These are phyloP conservation scores for Pleurotus citrinopileatus DNA, from an alignment of 768 basidiomycete species.

Conservation along the genomic window DNA sequence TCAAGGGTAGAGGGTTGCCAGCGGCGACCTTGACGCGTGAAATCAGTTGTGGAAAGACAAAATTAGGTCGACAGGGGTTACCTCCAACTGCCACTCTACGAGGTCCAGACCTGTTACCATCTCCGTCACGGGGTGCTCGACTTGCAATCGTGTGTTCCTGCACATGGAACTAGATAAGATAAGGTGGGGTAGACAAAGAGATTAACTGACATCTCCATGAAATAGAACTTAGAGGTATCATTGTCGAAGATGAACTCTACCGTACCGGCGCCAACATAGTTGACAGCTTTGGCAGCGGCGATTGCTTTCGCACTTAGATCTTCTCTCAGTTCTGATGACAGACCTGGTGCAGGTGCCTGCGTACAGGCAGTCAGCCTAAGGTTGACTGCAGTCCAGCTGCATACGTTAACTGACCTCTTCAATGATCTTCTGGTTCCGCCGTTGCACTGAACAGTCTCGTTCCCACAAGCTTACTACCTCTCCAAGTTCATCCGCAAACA, in stretches of 20 bases:
- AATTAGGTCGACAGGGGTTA: conserved; percentile 19
- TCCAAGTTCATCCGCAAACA: conserved; percentile 85
- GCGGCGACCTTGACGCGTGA: conserved; percentile 67
- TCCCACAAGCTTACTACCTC: conserved; percentile 93
- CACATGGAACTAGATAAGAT: background rate
- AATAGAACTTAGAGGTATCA: conserved; percentile 82
- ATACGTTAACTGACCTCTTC: conserved; percentile 57
- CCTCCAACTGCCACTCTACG: conserved; percentile 94
- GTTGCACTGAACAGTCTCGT: conserved; percentile 88
- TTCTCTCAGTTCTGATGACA: conserved; percentile 73
- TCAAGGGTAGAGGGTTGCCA: conserved; percentile 80
- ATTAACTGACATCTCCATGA: conserved; percentile 85
- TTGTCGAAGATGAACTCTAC: conserved; percentile 99
- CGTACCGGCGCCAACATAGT: conserved; percentile 89
- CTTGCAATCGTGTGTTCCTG: conserved; percentile 85
- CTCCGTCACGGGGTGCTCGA: conserved; percentile 92
- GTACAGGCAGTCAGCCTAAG: background rate
- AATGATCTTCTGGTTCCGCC: conserved; percentile 94
- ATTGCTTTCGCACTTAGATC: conserved; percentile 86
- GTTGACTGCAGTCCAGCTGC: background rate
- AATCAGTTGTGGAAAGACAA: background rate
- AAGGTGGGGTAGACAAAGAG: background rate
- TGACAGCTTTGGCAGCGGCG: conserved; percentile 89
- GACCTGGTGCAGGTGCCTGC: conserved; percentile 88
- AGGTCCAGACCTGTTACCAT: conserved; percentile 94